Percentiles rank a stretch among this genome's conserved stretches.
Conservation (phyloP, 306 rosid species). For the Quillaja saponaria region DNA sequence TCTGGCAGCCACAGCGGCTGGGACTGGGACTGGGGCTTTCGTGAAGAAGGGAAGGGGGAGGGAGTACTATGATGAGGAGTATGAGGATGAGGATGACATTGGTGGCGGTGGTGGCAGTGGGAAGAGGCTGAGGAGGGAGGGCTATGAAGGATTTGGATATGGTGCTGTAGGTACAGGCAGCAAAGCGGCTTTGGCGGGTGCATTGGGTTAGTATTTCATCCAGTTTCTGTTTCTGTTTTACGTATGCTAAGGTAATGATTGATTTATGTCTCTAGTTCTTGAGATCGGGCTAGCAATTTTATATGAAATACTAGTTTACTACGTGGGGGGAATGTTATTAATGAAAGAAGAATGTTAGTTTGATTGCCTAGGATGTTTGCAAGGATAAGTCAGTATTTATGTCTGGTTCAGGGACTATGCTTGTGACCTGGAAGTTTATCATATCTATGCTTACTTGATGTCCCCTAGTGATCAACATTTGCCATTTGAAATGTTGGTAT, state of each 20-base stretch:
- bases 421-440: no score
- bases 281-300: neutral
- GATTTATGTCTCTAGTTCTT: neutral
- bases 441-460: no score
- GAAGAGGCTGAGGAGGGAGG: conserved; percentile 76
- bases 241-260: neutral
- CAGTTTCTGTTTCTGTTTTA: neutral
- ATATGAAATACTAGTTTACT: no score
- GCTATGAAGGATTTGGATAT: conserved; percentile 60
- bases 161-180: conserved; percentile 63
- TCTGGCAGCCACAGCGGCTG: conserved; percentile 35
- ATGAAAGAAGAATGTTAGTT: no score
- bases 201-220: conserved; percentile 54
- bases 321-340: no score
- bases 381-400: no score
- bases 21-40: conserved; percentile 36
- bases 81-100: conserved; percentile 68
- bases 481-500: no score
- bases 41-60: conserved; percentile 73
- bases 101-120: conserved; percentile 49
- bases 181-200: conserved; percentile 57
- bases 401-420: no score
- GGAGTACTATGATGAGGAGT: conserved; percentile 74
- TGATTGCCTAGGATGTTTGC: no score
- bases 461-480: no score